Evolutionary conservation across 2,329 filamentous ascomycete genomes (phyloP).

Genomic region (Madurella fahalii): DNA sequence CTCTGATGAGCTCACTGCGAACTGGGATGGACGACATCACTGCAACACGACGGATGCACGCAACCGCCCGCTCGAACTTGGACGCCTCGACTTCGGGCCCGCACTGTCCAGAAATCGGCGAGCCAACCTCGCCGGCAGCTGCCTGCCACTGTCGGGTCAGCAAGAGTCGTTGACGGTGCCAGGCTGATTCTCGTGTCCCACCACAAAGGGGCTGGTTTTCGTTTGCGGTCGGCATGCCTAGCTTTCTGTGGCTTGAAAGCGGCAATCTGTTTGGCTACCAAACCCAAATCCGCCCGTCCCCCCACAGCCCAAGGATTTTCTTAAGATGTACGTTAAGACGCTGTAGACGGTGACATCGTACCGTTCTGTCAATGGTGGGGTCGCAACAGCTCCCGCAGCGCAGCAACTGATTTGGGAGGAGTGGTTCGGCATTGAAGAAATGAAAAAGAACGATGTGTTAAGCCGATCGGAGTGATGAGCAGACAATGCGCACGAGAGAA

Average conservation of each 20-base stretch:
- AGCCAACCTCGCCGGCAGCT: neutral
- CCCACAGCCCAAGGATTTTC: conserved; percentile 21
- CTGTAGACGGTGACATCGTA: conserved; percentile 2
- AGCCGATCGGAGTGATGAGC: no score
- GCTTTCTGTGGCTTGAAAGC: neutral
- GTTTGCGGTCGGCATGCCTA: neutral
- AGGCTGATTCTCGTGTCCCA: no score
- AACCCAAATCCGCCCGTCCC: neutral
- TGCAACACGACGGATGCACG: neutral
- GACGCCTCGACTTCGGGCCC: neutral
- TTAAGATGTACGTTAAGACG: conserved; percentile 29
- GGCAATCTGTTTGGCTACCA: neutral
- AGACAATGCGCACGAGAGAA: no score
- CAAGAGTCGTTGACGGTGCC: no score
- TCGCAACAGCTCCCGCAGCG: neutral
- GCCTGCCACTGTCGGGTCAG: neutral
- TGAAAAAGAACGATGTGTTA: no score
- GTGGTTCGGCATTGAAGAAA: no score
- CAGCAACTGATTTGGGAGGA: neutral
- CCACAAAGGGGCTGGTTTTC: no score
- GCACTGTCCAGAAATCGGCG: no score
- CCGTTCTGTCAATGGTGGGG: neutral
- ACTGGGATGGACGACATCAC: neutral
- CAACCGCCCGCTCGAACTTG: neutral
- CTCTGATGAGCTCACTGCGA: neutral